A percentile compares a stretch with the other conserved stretches of the same genome.
Conservation (phyloP, 257 asterid species). For the Jasminum sambac region DNA sequence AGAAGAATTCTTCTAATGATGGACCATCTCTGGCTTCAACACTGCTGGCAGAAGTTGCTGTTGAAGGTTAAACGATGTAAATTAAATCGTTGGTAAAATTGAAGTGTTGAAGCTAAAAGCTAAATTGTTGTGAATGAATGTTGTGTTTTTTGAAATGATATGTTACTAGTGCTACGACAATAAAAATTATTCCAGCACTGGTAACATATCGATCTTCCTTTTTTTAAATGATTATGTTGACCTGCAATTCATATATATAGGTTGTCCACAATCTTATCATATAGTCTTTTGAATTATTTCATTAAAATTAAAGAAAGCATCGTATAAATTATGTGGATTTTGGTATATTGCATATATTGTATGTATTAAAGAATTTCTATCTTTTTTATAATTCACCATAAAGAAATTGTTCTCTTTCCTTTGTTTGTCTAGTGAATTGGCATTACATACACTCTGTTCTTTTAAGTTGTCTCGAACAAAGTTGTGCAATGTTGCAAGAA, state of each 20-base stretch:
- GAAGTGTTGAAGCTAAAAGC: neutral
- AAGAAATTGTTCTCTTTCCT: neutral
- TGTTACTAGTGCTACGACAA: too few relatives aligned
- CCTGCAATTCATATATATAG: neutral
- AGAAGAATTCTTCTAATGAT: constrained; percentile 22
- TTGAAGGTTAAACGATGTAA: constrained; percentile 41
- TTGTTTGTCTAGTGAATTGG: neutral
- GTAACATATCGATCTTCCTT: too few relatives aligned
- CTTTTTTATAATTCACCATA: neutral
- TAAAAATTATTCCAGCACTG: too few relatives aligned
- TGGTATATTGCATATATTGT: neutral
- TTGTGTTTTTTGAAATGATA: too few relatives aligned
- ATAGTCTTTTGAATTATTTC: neutral
- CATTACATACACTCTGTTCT: neutral
- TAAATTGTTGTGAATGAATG: neutral
- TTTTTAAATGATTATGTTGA: neutral
- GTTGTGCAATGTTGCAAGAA: too few relatives aligned
- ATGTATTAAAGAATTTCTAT: neutral
- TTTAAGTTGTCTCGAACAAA: too few relatives aligned
- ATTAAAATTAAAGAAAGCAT: neutral
- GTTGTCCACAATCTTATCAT: neutral
- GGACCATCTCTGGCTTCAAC: constrained; percentile 21
- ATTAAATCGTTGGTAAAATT: neutral
- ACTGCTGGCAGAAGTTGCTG: constrained; percentile 35
- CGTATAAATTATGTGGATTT: too few relatives aligned